Evolutionary conservation across 176 grass and related monocot genomes (phyloP).

Genomic region (Cenchrus fungigraminus): DNA sequence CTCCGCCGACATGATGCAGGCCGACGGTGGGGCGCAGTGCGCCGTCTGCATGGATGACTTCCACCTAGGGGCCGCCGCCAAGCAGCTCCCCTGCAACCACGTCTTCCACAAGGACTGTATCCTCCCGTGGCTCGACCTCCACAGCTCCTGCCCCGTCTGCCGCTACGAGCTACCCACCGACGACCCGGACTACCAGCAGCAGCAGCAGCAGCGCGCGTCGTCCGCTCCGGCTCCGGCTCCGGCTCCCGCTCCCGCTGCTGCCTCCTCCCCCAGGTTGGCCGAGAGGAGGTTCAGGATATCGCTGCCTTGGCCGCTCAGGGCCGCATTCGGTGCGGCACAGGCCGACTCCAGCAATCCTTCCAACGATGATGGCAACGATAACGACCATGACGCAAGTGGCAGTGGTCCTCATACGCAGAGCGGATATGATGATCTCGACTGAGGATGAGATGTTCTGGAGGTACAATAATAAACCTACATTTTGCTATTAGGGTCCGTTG

Average conservation of each 20-base stretch:
- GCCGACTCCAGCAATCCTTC: constrained; percentile 47
- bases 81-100: constrained; percentile 93
- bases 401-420: constrained; percentile 37
- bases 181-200: constrained; percentile 48
- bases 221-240: not conserved
- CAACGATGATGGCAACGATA: constrained; percentile 22
- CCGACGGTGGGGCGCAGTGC: constrained; percentile 78
- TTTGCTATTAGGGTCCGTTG: not conserved
- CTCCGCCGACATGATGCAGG: constrained; percentile 56
- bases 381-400: constrained; percentile 1
- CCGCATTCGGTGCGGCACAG: constrained; percentile 37
- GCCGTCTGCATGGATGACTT: constrained; percentile 95
- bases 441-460: constrained; percentile 41
- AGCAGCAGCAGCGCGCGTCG: not conserved
- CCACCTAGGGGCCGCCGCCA: constrained; percentile 56
- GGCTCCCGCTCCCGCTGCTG: not conserved
- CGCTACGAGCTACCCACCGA: constrained; percentile 83
- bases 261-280: constrained; percentile 45
- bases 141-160: constrained; percentile 97
- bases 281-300: constrained; percentile 98
- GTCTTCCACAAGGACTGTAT: constrained; percentile 97
- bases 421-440: constrained; percentile 83
- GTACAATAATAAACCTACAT: constrained; percentile 19
- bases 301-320: constrained; percentile 69
- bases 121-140: constrained; percentile 92